Evolutionary conservation across 1,284 basidiomycete genomes (phyloP), one percentile per base, ranked within the genome.

Genomic region (Thecaphora thlaspeos): DNA sequence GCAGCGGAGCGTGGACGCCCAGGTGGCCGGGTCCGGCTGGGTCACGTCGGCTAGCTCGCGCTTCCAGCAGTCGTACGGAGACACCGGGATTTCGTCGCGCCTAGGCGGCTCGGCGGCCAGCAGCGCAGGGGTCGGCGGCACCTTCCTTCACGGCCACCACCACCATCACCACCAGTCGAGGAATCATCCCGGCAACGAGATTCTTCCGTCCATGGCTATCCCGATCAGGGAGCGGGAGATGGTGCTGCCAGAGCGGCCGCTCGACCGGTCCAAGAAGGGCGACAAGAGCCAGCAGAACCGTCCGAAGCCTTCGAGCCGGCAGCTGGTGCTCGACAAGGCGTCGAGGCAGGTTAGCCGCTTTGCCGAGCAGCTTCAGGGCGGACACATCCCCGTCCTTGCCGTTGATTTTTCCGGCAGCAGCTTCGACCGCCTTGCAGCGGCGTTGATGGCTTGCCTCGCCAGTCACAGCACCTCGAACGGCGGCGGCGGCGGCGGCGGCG

Each of bases 241-340:
- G 55, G 48, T 71, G 3, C 34, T 68, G 21, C 69, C 66, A 3
- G 69, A 69, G 19, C 50, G 65, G 4, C 57, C 60, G 7, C 63
- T 62, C 41, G 58, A 63, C 39, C 48, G 58, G 19, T 56, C 52
- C 22, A 66, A 67, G 34, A 56, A 60, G 48, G 61, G 66, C 23
- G 65, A 68, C 50, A 65, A 63, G 24, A 46, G 50, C 18, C 51
- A 51, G 19, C 67, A 74, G 23, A 68, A 72, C 15, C 59, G 61
- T 2, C 48, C 62, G 11, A 71, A 72, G 47, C 57, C 62, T 0
- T 61, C 67, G 1, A 54, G 58, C 12, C 56, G 51, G 17, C 63
- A 65, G 23, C 52, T 64, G n/a, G 55, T 73, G 22, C 59, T 72
- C 24, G 67, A 75, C 39, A 64, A 68, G 39, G 74, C 72, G 1